Evolutionary conservation across 768 basidiomycete species (phyloP).

Genomic region (Agaricus sinodeliciosus): DNA sequence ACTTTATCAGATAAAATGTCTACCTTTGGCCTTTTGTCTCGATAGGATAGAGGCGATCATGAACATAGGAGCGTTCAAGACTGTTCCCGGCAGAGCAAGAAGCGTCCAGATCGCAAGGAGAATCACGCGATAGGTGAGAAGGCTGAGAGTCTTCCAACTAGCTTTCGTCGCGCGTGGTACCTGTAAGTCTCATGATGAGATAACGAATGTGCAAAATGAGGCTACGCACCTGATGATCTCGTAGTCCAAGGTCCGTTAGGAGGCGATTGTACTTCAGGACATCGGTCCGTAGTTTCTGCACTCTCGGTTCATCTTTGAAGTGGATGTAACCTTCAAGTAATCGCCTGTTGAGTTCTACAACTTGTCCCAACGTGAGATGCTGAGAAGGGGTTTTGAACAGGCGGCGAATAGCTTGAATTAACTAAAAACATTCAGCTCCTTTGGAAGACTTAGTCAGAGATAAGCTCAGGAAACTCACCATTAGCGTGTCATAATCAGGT

Average conservation of each 20-base stretch:
- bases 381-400: conserved; percentile 93
- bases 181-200: conserved; percentile 26
- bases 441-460: background rate
- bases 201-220: background rate
- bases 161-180: conserved; percentile 85
- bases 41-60: conserved; percentile 84
- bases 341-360: conserved; percentile 89
- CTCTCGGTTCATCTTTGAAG: conserved; percentile 88
- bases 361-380: conserved; percentile 89
- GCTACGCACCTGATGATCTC: conserved; percentile 78
- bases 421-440: conserved; percentile 36
- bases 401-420: conserved; percentile 92
- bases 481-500: conserved; percentile 95
- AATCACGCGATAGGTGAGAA: conserved; percentile 76
- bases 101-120: conserved; percentile 77
- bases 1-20: background rate
- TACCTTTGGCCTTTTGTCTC: conserved; percentile 85
- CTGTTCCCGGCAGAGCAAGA: conserved; percentile 83
- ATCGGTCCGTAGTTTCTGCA: conserved; percentile 71
- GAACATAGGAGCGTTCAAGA: conserved; percentile 92
- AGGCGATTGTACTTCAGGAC: conserved; percentile 88
- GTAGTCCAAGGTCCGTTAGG: conserved; percentile 82
- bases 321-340: conserved; percentile 89
- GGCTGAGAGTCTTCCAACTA: conserved; percentile 78
- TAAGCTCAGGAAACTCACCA: conserved; percentile 49